These are phyloP conservation scores for Trichocladium uniseriatum DNA, from an alignment of 495 filamentous ascomycete species.

Conservation along the genomic window DNA sequence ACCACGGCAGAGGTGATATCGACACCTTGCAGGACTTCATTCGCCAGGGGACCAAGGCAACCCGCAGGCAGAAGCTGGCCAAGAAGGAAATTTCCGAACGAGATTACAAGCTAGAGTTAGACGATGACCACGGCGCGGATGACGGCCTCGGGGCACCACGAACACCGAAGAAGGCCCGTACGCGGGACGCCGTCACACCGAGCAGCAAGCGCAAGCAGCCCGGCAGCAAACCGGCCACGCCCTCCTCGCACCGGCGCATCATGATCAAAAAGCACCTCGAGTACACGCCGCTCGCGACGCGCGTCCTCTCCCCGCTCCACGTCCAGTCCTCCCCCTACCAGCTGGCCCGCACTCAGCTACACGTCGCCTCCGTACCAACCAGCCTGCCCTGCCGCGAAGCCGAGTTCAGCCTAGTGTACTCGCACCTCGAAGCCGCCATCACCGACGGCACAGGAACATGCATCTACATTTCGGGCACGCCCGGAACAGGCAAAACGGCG, in stretches of 20 bases:
- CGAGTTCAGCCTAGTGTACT: slow-evolving; percentile 87
- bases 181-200: slow-evolving; percentile 21
- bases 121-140: slow-evolving; percentile 36
- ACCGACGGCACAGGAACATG: slow-evolving; percentile 86
- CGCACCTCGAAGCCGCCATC: slow-evolving; percentile 89
- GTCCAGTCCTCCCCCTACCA: slow-evolving; percentile 83
- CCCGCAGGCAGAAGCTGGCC: slow-evolving; percentile 45
- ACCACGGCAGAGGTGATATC: slow-evolving; percentile 55
- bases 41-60: slow-evolving; percentile 58
- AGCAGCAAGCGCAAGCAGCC: slow-evolving; percentile 35
- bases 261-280: slow-evolving; percentile 85
- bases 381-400: slow-evolving; percentile 84
- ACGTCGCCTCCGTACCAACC: slow-evolving; percentile 85
- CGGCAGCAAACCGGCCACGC: slow-evolving; percentile 43
- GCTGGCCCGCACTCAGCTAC: slow-evolving; percentile 76
- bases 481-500: slow-evolving; percentile 97
- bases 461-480: slow-evolving; percentile 99
- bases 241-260: slow-evolving; percentile 62
- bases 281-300: slow-evolving; percentile 87
- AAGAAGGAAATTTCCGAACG: slow-evolving; percentile 30
- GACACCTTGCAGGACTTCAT: slow-evolving; percentile 53
- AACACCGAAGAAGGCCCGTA: slow-evolving; percentile 33
- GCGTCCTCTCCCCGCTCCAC: slow-evolving; percentile 67
- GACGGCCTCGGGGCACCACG: slow-evolving; percentile 25
- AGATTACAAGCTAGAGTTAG: slow-evolving; percentile 37